A percentile compares a stretch with the other conserved stretches of the same genome.
Conservation (phyloP, 768 basidiomycete species). For the Phallus indusiatus region DNA sequence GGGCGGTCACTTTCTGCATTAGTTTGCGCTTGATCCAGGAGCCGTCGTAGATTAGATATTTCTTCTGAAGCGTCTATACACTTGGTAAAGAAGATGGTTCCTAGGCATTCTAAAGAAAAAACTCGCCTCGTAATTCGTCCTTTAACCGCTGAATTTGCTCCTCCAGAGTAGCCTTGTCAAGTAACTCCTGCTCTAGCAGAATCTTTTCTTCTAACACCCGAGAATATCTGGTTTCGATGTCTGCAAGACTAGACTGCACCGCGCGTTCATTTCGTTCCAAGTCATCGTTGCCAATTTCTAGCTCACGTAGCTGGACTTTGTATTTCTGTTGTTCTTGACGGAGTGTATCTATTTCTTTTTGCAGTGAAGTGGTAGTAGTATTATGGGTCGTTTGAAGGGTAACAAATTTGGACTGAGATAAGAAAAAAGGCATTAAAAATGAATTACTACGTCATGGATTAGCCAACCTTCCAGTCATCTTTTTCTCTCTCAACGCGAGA, state of each 20-base stretch:
- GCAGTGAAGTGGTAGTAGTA: conserved; percentile 81
- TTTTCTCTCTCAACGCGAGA: conserved; percentile 62
- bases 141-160: conserved; percentile 85
- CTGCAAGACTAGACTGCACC: conserved; percentile 71
- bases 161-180: conserved; percentile 83
- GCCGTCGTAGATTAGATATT: conserved; percentile 73
- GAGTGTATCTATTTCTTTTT: conserved; percentile 80
- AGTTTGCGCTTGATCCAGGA: conserved; percentile 37
- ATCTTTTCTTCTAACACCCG: conserved; percentile 94
- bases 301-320: conserved; percentile 71
- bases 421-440: conserved; percentile 10
- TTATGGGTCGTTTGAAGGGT: conserved; percentile 85
- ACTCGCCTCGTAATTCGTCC: conserved; percentile 83
- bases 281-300: conserved; percentile 98
- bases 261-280: conserved; percentile 91
- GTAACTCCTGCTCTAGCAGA: conserved; percentile 86
- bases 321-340: conserved; percentile 63
- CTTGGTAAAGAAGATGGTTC: background rate
- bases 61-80: conserved; percentile 74
- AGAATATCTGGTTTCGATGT: conserved; percentile 83
- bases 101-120: background rate
- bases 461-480: conserved; percentile 87
- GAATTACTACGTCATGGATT: background rate
- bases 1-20: conserved; percentile 16
- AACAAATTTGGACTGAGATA: conserved; percentile 67